Base-by-base conservation (phyloP, 2,329 filamentous ascomycete species). In the Westerdykella aurantiaca region DNA sequence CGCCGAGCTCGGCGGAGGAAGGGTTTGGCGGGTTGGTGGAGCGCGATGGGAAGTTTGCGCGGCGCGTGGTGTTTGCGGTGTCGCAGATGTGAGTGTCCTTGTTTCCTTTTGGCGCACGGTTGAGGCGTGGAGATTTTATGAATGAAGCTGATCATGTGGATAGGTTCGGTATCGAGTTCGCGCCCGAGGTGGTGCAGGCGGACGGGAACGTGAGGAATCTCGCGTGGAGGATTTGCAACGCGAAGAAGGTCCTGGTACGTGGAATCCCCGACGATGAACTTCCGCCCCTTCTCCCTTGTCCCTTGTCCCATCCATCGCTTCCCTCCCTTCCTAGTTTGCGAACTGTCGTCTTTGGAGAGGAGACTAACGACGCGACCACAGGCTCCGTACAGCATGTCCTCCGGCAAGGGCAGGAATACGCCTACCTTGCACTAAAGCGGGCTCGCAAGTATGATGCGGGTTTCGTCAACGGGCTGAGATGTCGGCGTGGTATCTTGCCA, bases 221-320 rank as follows among this genome's bases (percentile, higher is more conserved):
- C 50, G 89, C 90, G 5, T 96, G 91, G 90, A 80, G 93, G 60
- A 87, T 98, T 51, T 93, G 86, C 66, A 95, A 95, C 65, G 93
- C 93, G 31, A 96, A 96, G 74, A 88, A 90, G 69, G 93, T 95
- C 52, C 69, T 97, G 70, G 88, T 94, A 73, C 72, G 85, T 77
- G n/a, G n/a, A n/a, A n/a, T n/a, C n/a, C n/a, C n/a, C n/a, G n/a
- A n/a, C n/a, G n/a, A n/a, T n/a, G n/a, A n/a, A n/a, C n/a, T n/a
- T n/a, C n/a, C n/a, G n/a, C n/a, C n/a, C n/a, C n/a, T n/a, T n/a
- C 38, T 16, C 41, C 21, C 18, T 14, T 21, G 3, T 38, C 18
- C 18, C 6, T 21, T 21, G n/a, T 31, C 4, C 18, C 9, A 4
- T 16, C n/a, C n/a, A n/a, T n/a, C n/a, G n/a, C n/a, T n/a, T n/a